These are phyloP conservation scores for Lipomyces yarrowii DNA, from an alignment of 1,139 yeast species.

Conservation along the genomic window DNA sequence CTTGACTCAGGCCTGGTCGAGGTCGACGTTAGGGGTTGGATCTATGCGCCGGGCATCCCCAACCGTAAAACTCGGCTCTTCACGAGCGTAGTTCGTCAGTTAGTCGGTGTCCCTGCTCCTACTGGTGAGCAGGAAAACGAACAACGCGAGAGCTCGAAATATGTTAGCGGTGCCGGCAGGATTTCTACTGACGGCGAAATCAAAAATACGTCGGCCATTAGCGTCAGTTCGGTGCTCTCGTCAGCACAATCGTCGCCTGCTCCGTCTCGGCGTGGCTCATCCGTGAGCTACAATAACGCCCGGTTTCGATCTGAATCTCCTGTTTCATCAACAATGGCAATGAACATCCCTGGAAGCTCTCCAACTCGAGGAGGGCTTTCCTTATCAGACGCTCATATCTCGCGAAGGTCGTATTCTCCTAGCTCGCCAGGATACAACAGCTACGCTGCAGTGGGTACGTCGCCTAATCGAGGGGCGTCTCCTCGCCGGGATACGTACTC, in stretches of 20 bases:
- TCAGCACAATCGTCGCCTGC: slow-evolving; percentile 14
- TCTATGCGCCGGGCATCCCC: slow-evolving; percentile 30
- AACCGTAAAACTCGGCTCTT: slow-evolving; percentile 31
- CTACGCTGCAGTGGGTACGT: background rate
- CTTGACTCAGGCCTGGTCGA: slow-evolving; percentile 23
- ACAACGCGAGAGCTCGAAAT: background rate
- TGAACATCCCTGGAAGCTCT: slow-evolving; percentile 21
- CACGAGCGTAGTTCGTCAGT: slow-evolving; percentile 32
- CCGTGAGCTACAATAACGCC: slow-evolving; percentile 1
- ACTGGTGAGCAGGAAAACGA: background rate
- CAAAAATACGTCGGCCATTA: slow-evolving; percentile 18
- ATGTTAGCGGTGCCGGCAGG: background rate
- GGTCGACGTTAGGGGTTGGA: slow-evolving; percentile 33
- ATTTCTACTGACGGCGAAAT: background rate
- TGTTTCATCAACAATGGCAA: slow-evolving; percentile 19
- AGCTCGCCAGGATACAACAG: slow-evolving; percentile 10
- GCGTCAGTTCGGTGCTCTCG: slow-evolving; percentile 20
- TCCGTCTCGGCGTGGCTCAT: slow-evolving; percentile 24
- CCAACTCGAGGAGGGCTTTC: background rate
- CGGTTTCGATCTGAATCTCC: slow-evolving; percentile 12
- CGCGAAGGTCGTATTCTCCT: slow-evolving; percentile 18
- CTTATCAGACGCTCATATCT: background rate
- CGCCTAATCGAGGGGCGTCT: slow-evolving; percentile 14
- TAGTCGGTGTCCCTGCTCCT: slow-evolving; percentile 32
- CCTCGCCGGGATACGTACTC: slow-evolving; percentile 27